Conservation (phyloP, 140 eudicot genomes). For the Flaveria floridana region DNA sequence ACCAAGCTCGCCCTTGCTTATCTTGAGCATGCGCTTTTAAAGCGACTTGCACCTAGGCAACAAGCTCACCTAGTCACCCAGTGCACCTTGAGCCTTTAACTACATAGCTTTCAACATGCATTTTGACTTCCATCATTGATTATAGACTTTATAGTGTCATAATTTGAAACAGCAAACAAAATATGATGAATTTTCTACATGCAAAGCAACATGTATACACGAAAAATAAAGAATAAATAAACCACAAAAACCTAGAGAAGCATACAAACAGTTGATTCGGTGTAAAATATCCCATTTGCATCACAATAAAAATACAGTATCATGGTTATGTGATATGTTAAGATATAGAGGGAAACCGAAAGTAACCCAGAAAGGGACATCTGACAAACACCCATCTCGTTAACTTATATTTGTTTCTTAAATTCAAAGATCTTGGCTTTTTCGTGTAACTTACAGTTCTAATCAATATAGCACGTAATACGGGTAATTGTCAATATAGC, state of each 20-base stretch:
- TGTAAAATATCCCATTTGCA: constrained; percentile 10
- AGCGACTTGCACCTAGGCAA: too few relatives aligned
- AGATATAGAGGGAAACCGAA: not conserved
- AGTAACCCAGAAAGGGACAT: too few relatives aligned
- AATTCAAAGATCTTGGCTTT: not conserved
- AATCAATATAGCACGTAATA: not conserved
- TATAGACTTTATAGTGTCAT: not conserved
- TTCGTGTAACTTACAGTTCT: not conserved
- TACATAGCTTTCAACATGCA: too few relatives aligned
- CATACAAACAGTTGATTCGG: not conserved
- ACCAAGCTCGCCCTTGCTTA: too few relatives aligned
- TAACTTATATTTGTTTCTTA: not conserved
- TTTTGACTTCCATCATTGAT: not conserved
- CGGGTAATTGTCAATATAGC: not conserved
- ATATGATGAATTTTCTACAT: not conserved
- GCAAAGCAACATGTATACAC: not conserved
- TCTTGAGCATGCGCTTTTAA: too few relatives aligned
- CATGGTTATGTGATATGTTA: not conserved
- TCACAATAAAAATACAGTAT: not conserved
- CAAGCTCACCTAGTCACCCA: too few relatives aligned
- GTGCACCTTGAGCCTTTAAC: too few relatives aligned
- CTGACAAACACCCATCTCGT: not conserved
- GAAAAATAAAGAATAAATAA: not conserved
- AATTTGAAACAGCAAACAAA: not conserved
- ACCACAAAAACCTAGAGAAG: not conserved